Conservation (phyloP, 73 alveolate species). For the Paramecium sexaurelia region DNA sequence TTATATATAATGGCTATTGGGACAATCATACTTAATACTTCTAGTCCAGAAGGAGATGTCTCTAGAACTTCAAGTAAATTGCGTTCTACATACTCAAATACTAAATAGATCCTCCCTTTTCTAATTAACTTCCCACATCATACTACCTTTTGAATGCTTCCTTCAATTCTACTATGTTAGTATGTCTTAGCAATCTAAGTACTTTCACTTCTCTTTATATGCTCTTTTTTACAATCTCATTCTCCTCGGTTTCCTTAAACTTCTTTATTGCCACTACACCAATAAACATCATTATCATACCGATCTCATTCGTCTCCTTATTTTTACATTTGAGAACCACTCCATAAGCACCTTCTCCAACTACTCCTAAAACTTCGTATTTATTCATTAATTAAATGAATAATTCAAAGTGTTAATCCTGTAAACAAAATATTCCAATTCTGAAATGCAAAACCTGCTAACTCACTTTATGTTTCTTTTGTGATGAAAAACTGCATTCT, state of each 20-base stretch:
- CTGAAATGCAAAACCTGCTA: background rate
- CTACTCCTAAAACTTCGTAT: slow-evolving; percentile 90
- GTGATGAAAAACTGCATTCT: background rate
- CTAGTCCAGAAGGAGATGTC: slow-evolving; percentile 91
- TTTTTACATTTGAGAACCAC: slow-evolving; percentile 87
- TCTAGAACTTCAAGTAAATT: slow-evolving; percentile 90
- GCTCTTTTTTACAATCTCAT: slow-evolving; percentile 78
- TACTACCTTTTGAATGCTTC: slow-evolving; percentile 86
- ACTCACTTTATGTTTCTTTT: background rate
- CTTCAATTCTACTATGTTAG: slow-evolving; percentile 88
- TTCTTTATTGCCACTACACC: slow-evolving; percentile 82
- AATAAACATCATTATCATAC: background rate
- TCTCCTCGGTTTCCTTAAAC: slow-evolving; percentile 89
- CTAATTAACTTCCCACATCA: background rate
- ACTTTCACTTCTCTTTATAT: slow-evolving; percentile 85
- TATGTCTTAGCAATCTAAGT: slow-evolving; percentile 81
- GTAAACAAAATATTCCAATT: background rate
- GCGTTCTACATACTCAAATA: slow-evolving; percentile 93
- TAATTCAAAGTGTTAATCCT: background rate
- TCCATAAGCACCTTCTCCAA: slow-evolving; percentile 96
- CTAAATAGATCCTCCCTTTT: slow-evolving; percentile 70
- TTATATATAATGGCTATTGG: slow-evolving; percentile 56
- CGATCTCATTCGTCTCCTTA: slow-evolving; percentile 76
- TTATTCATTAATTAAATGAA: slow-evolving; percentile 79
- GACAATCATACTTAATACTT: slow-evolving; percentile 62